phyloP scores from a whole-genome alignment of 768 basidiomycete genomes.

The Calocybe gangraenosa region DNA sequence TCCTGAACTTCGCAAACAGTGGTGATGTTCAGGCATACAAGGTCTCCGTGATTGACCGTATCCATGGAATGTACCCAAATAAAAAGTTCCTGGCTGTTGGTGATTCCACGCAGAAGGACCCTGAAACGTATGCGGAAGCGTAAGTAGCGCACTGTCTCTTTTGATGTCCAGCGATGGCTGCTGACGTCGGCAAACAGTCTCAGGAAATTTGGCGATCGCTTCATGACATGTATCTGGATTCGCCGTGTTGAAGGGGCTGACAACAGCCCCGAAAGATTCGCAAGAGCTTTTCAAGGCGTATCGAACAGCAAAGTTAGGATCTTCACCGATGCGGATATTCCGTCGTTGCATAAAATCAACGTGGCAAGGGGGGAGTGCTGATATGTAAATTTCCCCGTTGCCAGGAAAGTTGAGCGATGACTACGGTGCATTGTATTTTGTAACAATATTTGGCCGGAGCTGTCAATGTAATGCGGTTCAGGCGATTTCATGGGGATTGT shows the following conservation, averaged over 20 bases:
- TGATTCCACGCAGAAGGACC: conserved; percentile 43
- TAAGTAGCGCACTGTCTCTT: conserved; percentile 19
- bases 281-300: conserved; percentile 24
- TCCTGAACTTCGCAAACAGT: conserved; percentile 24
- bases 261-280: conserved; percentile 34
- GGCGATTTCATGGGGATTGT: no score
- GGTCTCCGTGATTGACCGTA: conserved; percentile 29
- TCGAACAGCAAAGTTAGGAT: conserved; percentile 27
- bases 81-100: conserved; percentile 40
- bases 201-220: conserved; percentile 29
- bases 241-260: conserved; percentile 38
- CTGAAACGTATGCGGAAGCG: conserved; percentile 40
- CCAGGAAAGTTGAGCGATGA: no score
- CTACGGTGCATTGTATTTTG: no score
- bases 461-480: no score
- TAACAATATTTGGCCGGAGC: no score
- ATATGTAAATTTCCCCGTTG: no score
- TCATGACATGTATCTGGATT: conserved; percentile 40
- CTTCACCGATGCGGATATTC: conserved; percentile 33
- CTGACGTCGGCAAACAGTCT: conserved; percentile 21
- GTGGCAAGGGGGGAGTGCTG: conserved; percentile 23
- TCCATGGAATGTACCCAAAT: conserved; percentile 37
- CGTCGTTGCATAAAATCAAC: conserved; percentile 27
- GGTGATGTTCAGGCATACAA: conserved; percentile 31
- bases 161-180: background rate